Conservation (phyloP, 164 flowering plant species). For the Paratinospora sagittata region DNA sequence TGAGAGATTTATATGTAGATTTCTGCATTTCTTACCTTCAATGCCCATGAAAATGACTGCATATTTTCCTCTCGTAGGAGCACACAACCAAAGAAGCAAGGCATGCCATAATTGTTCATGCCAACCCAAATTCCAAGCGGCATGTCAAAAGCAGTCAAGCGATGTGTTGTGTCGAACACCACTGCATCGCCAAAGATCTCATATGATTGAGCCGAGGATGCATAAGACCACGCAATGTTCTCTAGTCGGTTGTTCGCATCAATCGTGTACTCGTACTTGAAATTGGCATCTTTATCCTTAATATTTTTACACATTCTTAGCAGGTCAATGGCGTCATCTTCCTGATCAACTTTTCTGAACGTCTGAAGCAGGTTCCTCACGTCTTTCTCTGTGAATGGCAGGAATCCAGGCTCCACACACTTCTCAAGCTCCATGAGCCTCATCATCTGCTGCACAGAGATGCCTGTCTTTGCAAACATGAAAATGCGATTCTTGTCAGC, state of each 20-base stretch:
- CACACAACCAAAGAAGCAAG: conserved; percentile 89
- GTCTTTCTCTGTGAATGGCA: conserved; percentile 92
- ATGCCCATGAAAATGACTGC: conserved; percentile 74
- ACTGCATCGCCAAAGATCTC: conserved; percentile 87
- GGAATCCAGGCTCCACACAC: conserved; percentile 87
- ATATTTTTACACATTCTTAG: conserved; percentile 80
- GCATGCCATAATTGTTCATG: conserved; percentile 90
- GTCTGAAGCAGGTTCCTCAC: conserved; percentile 83
- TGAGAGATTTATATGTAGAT: background rate
- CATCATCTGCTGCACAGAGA: conserved; percentile 97
- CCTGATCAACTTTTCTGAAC: conserved; percentile 63
- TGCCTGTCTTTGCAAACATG: conserved; percentile 90
- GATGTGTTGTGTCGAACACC: conserved; percentile 89
- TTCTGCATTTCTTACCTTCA: conserved; percentile 52
- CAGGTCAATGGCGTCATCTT: conserved; percentile 72
- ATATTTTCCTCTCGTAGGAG: conserved; percentile 71
- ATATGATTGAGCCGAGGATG: conserved; percentile 72
- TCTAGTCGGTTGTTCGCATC: conserved; percentile 64
- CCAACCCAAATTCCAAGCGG: conserved; percentile 96
- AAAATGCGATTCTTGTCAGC: conserved; percentile 67
- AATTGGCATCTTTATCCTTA: conserved; percentile 70
- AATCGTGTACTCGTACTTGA: conserved; percentile 60
- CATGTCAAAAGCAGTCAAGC: conserved; percentile 85
- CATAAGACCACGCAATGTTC: conserved; percentile 92
- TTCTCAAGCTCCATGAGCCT: conserved; percentile 91